Base-by-base conservation (phyloP, 164 flowering plant genomes). In the Warburgia ugandensis region DNA sequence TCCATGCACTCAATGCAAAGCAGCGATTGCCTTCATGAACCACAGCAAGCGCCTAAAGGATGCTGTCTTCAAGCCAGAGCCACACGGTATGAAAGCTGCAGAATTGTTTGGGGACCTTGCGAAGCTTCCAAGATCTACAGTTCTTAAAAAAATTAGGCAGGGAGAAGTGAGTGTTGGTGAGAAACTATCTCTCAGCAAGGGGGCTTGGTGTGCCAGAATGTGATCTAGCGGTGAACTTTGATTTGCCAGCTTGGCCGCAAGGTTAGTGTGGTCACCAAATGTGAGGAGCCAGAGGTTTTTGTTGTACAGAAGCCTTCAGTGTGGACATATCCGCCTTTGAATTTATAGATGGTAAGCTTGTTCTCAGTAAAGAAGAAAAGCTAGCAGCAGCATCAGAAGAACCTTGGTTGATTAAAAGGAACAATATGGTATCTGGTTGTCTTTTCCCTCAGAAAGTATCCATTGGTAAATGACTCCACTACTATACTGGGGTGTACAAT, bases 181-280 rank as follows among this genome's bases (percentile, higher is more conserved):
- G 97, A n/a, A 88, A 92, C 60, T 97, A 92, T 70, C 80, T 92
- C 10, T 86, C 99, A 14, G 99, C 99, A 1, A 79, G 99, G 61
- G 99, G 99, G 49, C 74, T 92, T 63, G 99, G 89, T 66, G 75
- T 92, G 31, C 65, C 89, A 1, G 89, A 92, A 68, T 92, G 97
- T 64, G 97, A 92, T 68, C 89, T 92, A 40, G 99, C 89, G 57
- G 99, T 84, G 33, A 86, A 94, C 70, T 69, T 94, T 45, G 94
- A 73, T 47, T 65, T 89, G 23, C 97, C 69, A 94, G 42, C 92
- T 92, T 49, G 95, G 99, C 2, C 71, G 97, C 55, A 82, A 74
- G 66, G 97, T 94, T 14, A 70, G 53, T 48, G 97, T 86, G 54
- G 77, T 88, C n/a, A 76, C 78, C 45, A 76, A 88, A 32, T 92